Evolutionary conservation across 441 rosid species (phyloP), one percentile per base, ranked within the genome.

Genomic region (Pelargonium australe): DNA sequence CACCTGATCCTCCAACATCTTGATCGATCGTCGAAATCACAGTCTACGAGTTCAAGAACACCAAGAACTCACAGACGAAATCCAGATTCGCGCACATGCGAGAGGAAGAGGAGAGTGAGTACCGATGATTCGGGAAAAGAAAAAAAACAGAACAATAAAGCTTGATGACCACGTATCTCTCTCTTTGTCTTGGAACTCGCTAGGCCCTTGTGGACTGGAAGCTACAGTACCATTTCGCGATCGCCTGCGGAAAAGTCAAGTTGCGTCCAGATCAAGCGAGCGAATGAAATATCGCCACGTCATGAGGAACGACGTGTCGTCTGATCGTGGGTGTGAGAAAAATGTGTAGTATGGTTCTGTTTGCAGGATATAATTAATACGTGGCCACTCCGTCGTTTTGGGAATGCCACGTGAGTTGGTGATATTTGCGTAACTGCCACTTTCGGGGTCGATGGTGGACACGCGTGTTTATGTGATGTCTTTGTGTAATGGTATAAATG

Each of bases 1-100:
- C 37, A 95, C 98, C 75, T 95, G 97, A 87, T 95, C 99, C 85
- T 90, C 97, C 93, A 95, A 85, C 99, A 92, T 95, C 85, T 77
- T 83, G 37, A n/a, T n/a, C 60, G 60, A 53, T 53, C 60, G 60
- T 16, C 60, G 60, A 53, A 53, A n/a, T 53, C 60, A n/a, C 60
- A 53, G 60, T 23, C 25, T 23, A 23, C 25, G 25, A 23, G 25
- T 23, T 23, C 25, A 23, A 23, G 25, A 23, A 23, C 25, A 23
- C 25, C 25, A 23, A 16, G 14, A 14, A 19, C 60, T n/a, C 14
- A 53, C 20, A 53, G 19, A n/a, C 60, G 60, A 19, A 53, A 23
- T 53, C 14, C 60, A 16, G 1, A 14, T 3, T 53, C 7, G 6
- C 60, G 60, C 60, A 53, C 60, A 53, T 53, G 14, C 60, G 20